These are phyloP conservation scores for Scedosporium aurantiacum DNA, from an alignment of 2,329 filamentous ascomycete species.

Conservation along the genomic window DNA sequence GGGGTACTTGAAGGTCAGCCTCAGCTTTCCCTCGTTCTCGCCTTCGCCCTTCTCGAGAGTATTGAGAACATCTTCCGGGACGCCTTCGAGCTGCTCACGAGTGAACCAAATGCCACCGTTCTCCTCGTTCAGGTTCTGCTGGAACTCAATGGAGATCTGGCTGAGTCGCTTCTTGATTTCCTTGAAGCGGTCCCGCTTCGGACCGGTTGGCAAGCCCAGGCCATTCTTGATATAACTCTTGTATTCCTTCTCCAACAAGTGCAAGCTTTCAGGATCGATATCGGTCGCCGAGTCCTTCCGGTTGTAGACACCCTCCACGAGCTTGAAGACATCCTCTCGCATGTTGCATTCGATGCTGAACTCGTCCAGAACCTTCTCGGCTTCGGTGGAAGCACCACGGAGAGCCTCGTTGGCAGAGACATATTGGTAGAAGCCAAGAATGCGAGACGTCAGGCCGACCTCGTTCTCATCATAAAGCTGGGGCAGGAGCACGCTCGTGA, in stretches of 20 bases:
- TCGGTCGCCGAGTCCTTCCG: slow-evolving; percentile 38
- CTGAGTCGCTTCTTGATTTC: slow-evolving; percentile 74
- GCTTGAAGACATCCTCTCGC: slow-evolving; percentile 68
- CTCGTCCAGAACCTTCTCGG: slow-evolving; percentile 65
- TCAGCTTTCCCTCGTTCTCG: slow-evolving; percentile 63
- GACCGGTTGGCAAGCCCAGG: slow-evolving; percentile 57
- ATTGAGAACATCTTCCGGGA: slow-evolving; percentile 58
- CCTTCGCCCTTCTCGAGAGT: slow-evolving; percentile 60
- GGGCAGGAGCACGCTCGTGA: slow-evolving; percentile 47
- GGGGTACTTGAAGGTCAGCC: slow-evolving; percentile 73
- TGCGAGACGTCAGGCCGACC: slow-evolving; percentile 47
- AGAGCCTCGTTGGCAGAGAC: slow-evolving; percentile 59
- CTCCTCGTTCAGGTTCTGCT: slow-evolving; percentile 76
- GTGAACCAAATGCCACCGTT: slow-evolving; percentile 73
- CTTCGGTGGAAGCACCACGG: slow-evolving; percentile 65
- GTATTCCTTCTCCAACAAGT: slow-evolving; percentile 67
- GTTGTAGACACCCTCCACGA: slow-evolving; percentile 48
- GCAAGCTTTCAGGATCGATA: slow-evolving; percentile 57
- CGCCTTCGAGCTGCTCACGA: slow-evolving; percentile 59
- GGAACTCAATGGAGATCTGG: slow-evolving; percentile 62
- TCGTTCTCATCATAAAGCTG: slow-evolving; percentile 64
- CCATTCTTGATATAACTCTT: slow-evolving; percentile 70
- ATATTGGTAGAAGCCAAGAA: slow-evolving; percentile 71
- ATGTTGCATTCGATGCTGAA: slow-evolving; percentile 69
- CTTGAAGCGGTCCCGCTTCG: slow-evolving; percentile 69